Evolutionary conservation across 78 protist species (phyloP).

Genomic region (Fonticula alba): DNA sequence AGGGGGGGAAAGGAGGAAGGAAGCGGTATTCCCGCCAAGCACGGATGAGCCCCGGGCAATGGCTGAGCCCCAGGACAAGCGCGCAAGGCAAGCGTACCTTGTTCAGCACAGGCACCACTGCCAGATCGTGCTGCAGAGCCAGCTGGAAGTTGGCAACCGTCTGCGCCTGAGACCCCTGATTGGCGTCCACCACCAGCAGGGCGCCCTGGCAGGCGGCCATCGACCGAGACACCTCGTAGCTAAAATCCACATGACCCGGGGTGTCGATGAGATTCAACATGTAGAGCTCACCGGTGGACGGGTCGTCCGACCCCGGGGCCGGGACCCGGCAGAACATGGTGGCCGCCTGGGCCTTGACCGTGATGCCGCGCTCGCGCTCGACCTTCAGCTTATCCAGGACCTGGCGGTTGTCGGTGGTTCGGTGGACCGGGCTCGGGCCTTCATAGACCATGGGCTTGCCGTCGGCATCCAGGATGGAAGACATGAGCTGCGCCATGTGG

Average conservation of each 20-base stretch:
- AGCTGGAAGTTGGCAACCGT: slow-evolving; percentile 30
- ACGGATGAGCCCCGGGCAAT: neutral
- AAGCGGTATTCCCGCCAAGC: neutral
- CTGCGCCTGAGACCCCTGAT: slow-evolving; percentile 33
- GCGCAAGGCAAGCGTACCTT: no score
- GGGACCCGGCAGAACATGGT: slow-evolving; percentile 12
- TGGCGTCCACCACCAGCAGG: slow-evolving; percentile 36
- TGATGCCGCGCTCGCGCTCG: slow-evolving; percentile 58
- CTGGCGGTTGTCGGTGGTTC: slow-evolving; percentile 10
- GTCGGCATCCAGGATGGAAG: no score
- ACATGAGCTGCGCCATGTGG: no score
- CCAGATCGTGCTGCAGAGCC: slow-evolving; percentile 20
- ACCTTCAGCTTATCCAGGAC: slow-evolving; percentile 35
- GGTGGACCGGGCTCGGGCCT: no score
- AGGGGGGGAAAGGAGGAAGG: neutral
- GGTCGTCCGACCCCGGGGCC: no score
- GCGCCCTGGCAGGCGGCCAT: slow-evolving; percentile 48
- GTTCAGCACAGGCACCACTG: slow-evolving; percentile 66
- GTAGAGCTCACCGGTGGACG: slow-evolving; percentile 10
- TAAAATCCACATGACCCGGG: slow-evolving; percentile 89
- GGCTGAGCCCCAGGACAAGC: neutral
- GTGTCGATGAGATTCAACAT: slow-evolving; percentile 79
- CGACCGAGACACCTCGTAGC: slow-evolving; percentile 56
- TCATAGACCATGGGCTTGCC: no score
- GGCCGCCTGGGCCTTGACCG: slow-evolving; percentile 49